Evolutionary conservation across 257 asterid genomes (phyloP).

Genomic region (Perilla frutescens): DNA sequence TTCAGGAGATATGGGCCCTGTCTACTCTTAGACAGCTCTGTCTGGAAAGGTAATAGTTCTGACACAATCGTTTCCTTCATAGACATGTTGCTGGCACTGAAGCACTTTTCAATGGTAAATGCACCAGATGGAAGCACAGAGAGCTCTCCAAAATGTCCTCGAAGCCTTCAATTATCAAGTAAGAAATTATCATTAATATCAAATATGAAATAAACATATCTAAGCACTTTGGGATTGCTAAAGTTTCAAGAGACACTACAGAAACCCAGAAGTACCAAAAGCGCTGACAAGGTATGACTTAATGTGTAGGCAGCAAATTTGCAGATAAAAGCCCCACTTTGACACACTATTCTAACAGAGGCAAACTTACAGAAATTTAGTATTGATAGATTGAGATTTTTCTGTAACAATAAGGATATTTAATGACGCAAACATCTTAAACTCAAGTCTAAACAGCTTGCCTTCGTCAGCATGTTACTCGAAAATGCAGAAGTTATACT

Average conservation of each 20-base stretch:
- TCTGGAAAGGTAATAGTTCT: conserved; percentile 66
- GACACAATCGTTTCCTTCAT: conserved; percentile 84
- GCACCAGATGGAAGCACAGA: conserved; percentile 81
- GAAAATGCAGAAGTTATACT: conserved; percentile 8
- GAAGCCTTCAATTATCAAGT: conserved; percentile 58
- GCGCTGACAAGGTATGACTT: neutral
- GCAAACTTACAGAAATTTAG: neutral
- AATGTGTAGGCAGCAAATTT: neutral
- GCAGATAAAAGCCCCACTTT: neutral
- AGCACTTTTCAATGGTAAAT: conserved; percentile 86
- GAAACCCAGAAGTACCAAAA: neutral
- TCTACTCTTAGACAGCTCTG: conserved; percentile 77
- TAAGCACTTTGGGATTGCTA: neutral
- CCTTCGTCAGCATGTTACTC: neutral
- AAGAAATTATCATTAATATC: conserved; percentile 31
- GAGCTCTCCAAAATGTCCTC: conserved; percentile 93
- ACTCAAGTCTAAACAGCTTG: neutral
- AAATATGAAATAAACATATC: neutral
- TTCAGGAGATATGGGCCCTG: conserved; percentile 95
- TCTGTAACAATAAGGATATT: conserved; percentile 16
- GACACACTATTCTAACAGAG: neutral
- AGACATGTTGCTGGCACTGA: conserved; percentile 63
- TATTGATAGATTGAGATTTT: conserved; percentile 6
- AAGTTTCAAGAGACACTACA: conserved; percentile 4
- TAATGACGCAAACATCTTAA: neutral